Conservation (phyloP, 768 basidiomycete species). For the Clavulina sp. region DNA sequence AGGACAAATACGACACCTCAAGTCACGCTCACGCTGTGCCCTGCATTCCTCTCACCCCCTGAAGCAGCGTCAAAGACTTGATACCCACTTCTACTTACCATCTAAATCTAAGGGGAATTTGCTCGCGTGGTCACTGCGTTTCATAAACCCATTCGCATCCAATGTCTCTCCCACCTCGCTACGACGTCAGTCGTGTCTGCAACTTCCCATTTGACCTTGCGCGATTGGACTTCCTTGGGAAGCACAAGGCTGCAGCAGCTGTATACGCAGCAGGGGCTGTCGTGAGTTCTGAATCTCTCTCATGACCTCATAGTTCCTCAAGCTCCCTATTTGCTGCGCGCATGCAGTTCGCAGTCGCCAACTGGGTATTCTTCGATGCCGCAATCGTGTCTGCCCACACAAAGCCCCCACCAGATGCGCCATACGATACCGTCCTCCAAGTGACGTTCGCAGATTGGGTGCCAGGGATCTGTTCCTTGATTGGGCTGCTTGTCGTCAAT, state of each 20-base stretch:
- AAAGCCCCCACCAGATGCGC: constrained; percentile 50
- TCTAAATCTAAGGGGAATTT: too few species aligned
- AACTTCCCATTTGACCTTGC: not conserved
- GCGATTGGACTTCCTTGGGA: not conserved
- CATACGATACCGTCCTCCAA: constrained; percentile 52
- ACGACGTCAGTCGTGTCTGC: not conserved
- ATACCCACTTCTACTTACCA: too few species aligned
- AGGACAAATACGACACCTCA: too few species aligned
- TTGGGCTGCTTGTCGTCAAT: constrained; percentile 86
- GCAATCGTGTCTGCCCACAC: constrained; percentile 80
- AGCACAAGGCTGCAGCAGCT: not conserved
- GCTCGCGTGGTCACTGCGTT: too few species aligned
- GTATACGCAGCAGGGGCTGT: not conserved
- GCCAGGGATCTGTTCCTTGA: constrained; percentile 81
- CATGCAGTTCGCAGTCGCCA: constrained; percentile 74
- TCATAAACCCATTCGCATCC: too few species aligned
- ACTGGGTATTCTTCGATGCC: constrained; percentile 92
- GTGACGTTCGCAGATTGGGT: constrained; percentile 94
- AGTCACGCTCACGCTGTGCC: too few species aligned
- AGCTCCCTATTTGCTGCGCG: not conserved
- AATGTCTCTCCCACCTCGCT: not conserved
- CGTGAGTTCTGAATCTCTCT: not conserved
- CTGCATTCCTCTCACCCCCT: too few species aligned
- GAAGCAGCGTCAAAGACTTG: too few species aligned
- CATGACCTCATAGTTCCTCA: not conserved